Evolutionary conservation across 345 rosid species (phyloP), one percentile per base, ranked within the genome.

Genomic region (Boechera stricta): DNA sequence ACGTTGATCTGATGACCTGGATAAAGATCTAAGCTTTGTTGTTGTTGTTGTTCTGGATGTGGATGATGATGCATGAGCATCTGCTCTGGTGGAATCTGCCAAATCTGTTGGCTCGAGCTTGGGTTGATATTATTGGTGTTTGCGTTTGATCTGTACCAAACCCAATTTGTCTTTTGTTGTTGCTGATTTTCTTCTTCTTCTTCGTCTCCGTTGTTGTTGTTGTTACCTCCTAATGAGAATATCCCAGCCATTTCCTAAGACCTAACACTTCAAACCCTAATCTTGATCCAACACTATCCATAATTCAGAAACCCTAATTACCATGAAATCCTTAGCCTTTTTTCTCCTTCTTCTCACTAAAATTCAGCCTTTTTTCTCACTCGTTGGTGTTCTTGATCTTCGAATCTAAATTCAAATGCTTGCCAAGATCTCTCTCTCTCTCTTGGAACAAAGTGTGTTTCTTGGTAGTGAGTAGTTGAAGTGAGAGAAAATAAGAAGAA

Each of bases 21-120:
- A 84, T 83, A 89, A 70, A 89, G 88, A 87, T 89, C 97, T 76
- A 87, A 85, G 18, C 85, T 84, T 9, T 76, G 87, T 31, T 79
- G 79, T 42, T 76, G 88, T 2, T 47, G 52, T n/a, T 55, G 72
- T 12, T 81, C 77, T 33, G 57, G 71, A 24, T 76, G 57, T 61
- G 53, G 68, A 63, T 56, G 81, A 39, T 79, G 87, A 5, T 81
- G 85, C 44, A 81, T 71, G 64, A 79, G 79, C 38, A 83, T 70
- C 69, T 84, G 89, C 36, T 87, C 90, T 81, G 83, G 86, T 79
- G 80, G 77, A 84, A 41, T 57, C 67, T 69, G 62, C 86, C 90
- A 13, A 87, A 82, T 64, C 64, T 84, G 76, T 35, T 64, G 72
- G 44, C 74, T 73, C 24, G 81, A 73, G 55, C 67, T 51, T 66